phyloP scores from a whole-genome alignment of 345 rosid genomes.

The Mercurialis annua region DNA sequence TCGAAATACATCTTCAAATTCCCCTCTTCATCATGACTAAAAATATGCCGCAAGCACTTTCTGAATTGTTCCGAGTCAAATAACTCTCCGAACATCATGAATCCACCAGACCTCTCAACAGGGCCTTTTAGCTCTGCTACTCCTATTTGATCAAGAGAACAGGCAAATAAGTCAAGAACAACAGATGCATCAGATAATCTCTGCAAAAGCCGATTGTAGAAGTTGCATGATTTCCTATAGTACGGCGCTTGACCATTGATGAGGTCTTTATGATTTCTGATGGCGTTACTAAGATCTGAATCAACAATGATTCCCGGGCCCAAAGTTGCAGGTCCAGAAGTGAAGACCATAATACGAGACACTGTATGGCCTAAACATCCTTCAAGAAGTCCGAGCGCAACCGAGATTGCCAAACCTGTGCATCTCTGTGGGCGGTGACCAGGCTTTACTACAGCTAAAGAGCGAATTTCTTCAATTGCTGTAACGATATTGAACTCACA shows the following conservation, averaged over 20 bases:
- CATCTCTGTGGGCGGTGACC: slow-evolving; percentile 83
- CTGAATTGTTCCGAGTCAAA: slow-evolving; percentile 76
- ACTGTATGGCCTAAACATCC: slow-evolving; percentile 63
- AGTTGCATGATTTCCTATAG: slow-evolving; percentile 51
- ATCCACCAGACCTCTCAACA: slow-evolving; percentile 86
- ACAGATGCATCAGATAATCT: slow-evolving; percentile 61
- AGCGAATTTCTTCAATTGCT: slow-evolving; percentile 72
- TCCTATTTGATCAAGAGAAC: slow-evolving; percentile 95
- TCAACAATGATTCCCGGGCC: slow-evolving; percentile 87
- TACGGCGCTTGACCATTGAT: slow-evolving; percentile 57
- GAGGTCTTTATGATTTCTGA: slow-evolving; percentile 86
- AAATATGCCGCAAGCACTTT: slow-evolving; percentile 70
- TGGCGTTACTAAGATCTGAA: slow-evolving; percentile 49
- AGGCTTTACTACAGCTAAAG: slow-evolving; percentile 26
- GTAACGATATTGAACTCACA: slow-evolving; percentile 75
- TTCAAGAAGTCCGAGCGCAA: slow-evolving; percentile 75
- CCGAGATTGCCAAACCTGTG: slow-evolving; percentile 79
- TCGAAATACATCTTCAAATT: slow-evolving; percentile 77
- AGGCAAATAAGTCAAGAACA: slow-evolving; percentile 85
- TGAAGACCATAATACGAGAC: slow-evolving; percentile 82
- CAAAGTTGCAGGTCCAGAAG: slow-evolving; percentile 89
- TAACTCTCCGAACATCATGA: slow-evolving; percentile 80
- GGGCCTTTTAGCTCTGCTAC: slow-evolving; percentile 73
- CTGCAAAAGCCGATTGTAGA: slow-evolving; percentile 57
- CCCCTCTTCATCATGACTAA: slow-evolving; percentile 61